phyloP scores from a whole-genome alignment of 441 rosid genomes.

The Eutrema salsugineum region DNA sequence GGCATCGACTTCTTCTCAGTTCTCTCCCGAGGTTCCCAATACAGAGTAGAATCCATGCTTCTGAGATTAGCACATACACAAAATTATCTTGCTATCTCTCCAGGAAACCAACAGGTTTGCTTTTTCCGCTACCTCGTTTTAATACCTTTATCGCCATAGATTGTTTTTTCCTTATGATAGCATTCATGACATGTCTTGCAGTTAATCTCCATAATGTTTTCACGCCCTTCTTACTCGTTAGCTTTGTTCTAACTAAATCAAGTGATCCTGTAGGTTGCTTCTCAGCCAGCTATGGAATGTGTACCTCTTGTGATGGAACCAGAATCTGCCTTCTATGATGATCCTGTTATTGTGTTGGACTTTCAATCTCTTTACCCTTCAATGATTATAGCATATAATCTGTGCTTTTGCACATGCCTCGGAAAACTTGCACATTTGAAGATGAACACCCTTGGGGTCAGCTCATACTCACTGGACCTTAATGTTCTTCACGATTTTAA shows the following conservation, averaged over 20 bases:
- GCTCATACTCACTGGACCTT: conserved; percentile 65
- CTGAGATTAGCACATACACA: conserved; percentile 94
- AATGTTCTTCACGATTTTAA: conserved; percentile 52
- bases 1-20: conserved; percentile 99
- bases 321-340: conserved; percentile 91
- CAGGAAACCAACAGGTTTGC: conserved; percentile 88
- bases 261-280: conserved; percentile 73
- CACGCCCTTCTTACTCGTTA: not conserved
- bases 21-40: conserved; percentile 98
- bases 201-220: conserved; percentile 6
- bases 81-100: conserved; percentile 95
- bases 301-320: conserved; percentile 99
- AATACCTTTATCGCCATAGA: not conserved
- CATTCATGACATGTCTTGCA: not conserved
- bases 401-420: conserved; percentile 94
- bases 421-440: conserved; percentile 72
- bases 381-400: conserved; percentile 95
- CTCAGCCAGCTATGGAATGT: conserved; percentile 99
- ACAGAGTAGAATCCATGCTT: conserved; percentile 98
- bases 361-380: conserved; percentile 99
- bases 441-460: conserved; percentile 77
- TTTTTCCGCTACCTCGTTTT: not conserved
- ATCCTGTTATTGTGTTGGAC: conserved; percentile 96
- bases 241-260: conserved; percentile 5
- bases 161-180: conserved; percentile 11